Percentiles rank a stretch among this genome's conserved stretches.
phyloP scores from a whole-genome alignment of 225 moss, liverwort and hornwort species.

The Pleurozium schreberi region DNA sequence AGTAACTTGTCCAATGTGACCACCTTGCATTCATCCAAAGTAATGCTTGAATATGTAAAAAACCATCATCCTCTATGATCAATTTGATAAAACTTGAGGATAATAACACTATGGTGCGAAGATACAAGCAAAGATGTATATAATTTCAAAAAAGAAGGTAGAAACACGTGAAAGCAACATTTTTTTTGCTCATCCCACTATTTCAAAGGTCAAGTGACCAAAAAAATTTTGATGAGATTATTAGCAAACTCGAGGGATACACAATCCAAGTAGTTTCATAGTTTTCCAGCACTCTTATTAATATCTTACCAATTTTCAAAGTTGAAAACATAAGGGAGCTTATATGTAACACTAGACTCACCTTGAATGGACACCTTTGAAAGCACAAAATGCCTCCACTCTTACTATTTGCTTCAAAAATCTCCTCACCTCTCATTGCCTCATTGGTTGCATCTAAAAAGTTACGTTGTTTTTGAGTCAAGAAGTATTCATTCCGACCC shows the following conservation, averaged over 20 bases:
- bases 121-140: neutral
- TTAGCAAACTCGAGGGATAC: neutral
- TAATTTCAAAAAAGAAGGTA: neutral
- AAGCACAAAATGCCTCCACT: neutral
- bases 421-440: no score
- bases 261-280: accelerated
- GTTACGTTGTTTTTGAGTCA: neutral
- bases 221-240: neutral
- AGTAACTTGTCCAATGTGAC: no score
- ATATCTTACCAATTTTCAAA: neutral
- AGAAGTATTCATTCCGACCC: neutral
- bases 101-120: neutral
- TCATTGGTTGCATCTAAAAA: neutral
- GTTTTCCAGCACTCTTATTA: accelerated
- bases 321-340: accelerated
- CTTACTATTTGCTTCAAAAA: neutral
- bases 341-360: neutral
- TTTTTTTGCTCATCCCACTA: accelerated
- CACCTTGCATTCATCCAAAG: neutral
- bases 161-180: neutral
- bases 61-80: no score
- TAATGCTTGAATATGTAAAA: neutral
- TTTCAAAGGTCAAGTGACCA: neutral
- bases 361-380: neutral
- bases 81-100: neutral